Evolutionary conservation across 805 yeast genomes (phyloP), one percentile per base, ranked within the genome.

Genomic region (Saccharomycopsis amapae): DNA sequence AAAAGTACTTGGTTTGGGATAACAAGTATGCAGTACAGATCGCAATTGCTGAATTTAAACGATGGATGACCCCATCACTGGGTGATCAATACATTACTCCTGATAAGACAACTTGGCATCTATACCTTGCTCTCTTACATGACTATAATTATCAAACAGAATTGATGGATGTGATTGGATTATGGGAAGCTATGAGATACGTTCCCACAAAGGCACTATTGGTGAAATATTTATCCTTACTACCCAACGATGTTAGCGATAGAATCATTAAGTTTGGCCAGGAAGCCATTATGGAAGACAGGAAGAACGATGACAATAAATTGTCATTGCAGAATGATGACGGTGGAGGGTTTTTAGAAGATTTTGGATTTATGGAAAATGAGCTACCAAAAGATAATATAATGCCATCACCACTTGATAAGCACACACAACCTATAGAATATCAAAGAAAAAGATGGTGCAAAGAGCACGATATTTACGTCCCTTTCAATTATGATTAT

Each of bases 11-110:
- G 2, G 41, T 62, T 15, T 80, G 85, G 85, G 76, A 66, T 7
- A 61, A 62, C 1, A 42, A 68, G 33, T 72, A 62, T 43, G 84
- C 88, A 0, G 66, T 81, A 1, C 85, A 80, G 53, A 65, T 78
- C 22, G 79, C 84, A 0, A 66, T 78, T 2, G 69, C 66, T 32
- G 85, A 81, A 56, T 75, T 81, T 59, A 69, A 75, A 46, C 50
- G 50, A 23, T 58, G 61, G 53, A 65, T 68, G 1, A 50, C 17
- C 18, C 20, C 38, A 13, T 23, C 18, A 17, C 20, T n/a, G 20
- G 19, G n/a, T n/a, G 22, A 23, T 5, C 5, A 9, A 5, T 20
- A 6, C 7, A 5, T 31, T 5, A 62, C 59, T 31, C 83, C 85
- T 0, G 62, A 68, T 4, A 68, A 69, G 37, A 58, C 58, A 19